Conservation (phyloP, 129 eudicot genomes). For the Heracleum sosnowskyi region DNA sequence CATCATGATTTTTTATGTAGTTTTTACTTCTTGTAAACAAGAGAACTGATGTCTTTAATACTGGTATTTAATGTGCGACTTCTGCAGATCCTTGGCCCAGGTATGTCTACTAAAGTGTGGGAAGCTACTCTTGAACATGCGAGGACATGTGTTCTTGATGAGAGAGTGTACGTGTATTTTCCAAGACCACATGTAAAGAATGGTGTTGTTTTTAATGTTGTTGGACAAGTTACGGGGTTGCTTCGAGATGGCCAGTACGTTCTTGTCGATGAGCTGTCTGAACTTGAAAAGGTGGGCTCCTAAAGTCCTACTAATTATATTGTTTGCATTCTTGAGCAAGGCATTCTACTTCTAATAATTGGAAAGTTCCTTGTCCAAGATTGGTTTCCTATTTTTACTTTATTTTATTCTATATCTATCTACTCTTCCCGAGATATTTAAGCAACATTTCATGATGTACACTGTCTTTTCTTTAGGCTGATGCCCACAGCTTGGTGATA, state of each 20-base stretch:
- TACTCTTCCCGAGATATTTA: background rate
- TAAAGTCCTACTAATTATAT: background rate
- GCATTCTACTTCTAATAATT: background rate
- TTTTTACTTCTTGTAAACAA: background rate
- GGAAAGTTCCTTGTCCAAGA: background rate
- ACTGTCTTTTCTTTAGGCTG: slow-evolving; percentile 34
- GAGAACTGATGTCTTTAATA: background rate
- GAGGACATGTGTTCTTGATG: slow-evolving; percentile 66
- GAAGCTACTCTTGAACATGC: slow-evolving; percentile 76
- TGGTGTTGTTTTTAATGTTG: slow-evolving; percentile 74
- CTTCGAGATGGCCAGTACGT: slow-evolving; percentile 47
- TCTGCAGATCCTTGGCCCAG: slow-evolving; percentile 80
- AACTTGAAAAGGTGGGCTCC: slow-evolving; percentile 45
- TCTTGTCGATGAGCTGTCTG: slow-evolving; percentile 48
- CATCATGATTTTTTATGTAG: background rate
- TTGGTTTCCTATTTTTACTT: background rate
- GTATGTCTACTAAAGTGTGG: slow-evolving; percentile 97
- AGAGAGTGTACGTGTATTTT: slow-evolving; percentile 49
- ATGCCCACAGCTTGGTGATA: slow-evolving; percentile 51
- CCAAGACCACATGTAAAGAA: slow-evolving; percentile 36
- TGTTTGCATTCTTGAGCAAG: slow-evolving; percentile 2
- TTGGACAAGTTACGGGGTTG: slow-evolving; percentile 68
- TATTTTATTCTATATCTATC: background rate
- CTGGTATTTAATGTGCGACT: background rate
- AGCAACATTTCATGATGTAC: background rate